phyloP scores from a whole-genome alignment of 768 basidiomycete species.

The Podaxis carcinomalis region DNA sequence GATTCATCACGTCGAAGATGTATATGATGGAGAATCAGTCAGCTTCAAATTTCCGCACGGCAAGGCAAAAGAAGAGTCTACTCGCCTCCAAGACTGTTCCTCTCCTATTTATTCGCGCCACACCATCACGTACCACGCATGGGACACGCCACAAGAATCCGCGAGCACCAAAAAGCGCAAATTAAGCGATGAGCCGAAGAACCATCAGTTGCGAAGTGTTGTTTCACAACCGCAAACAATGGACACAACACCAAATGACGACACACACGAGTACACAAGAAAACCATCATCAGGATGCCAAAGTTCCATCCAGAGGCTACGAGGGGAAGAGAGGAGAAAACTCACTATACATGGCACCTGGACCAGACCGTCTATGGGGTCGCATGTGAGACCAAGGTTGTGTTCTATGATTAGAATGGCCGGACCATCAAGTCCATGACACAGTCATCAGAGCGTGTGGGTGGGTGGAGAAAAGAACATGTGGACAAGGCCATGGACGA shows the following conservation, averaged over 20 bases:
- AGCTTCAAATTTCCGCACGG: neutral
- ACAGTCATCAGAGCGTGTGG: neutral
- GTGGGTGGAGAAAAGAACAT: neutral
- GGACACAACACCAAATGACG: neutral
- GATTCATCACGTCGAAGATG: neutral
- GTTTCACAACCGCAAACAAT: neutral
- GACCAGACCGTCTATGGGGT: conserved; percentile 89
- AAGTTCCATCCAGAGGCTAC: neutral
- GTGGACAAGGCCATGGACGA: conserved; percentile 7
- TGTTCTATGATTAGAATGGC: conserved; percentile 48
- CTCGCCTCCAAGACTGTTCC: conserved; percentile 81
- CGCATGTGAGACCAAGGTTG: conserved; percentile 86
- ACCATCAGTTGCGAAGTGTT: neutral
- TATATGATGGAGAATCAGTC: neutral
- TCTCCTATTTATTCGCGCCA: conserved; percentile 44
- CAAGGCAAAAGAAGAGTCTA: neutral
- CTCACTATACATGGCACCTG: conserved; percentile 94
- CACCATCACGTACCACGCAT: neutral
- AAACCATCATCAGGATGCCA: neutral
- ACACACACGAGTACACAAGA: neutral
- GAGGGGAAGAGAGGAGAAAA: conserved; percentile 11
- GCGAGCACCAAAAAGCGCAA: neutral
- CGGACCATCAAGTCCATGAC: conserved; percentile 6
- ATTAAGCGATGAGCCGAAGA: neutral
- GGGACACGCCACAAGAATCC: neutral